Base-by-base conservation (phyloP, 306 rosid genomes). In the Trifolium dubium region DNA sequence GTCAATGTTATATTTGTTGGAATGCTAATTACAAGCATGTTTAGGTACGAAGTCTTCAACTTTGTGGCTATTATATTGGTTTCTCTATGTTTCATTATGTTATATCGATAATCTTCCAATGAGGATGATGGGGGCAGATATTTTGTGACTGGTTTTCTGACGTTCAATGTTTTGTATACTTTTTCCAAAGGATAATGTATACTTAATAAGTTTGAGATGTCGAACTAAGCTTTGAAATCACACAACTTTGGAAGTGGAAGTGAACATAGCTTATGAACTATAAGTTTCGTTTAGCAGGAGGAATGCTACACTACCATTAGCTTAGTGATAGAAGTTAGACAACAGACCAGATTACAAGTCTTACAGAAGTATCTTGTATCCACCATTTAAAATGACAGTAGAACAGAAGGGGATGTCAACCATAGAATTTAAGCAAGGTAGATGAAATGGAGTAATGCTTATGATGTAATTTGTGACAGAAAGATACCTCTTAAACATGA, bases 21-120 rank as follows among this genome's bases (percentile, higher is more conserved):
- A 78, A 92, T 92, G 99, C 99, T 95, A 53, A 58, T 95, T 54
- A 95, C 99, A 64, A 95, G 99, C 89, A 90, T 95, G 95, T 88
- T 92, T 85, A 95, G 99, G 99, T 95, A 92, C 75, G 85, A 10
- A 18, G 32, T 46, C 72, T 67, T 76, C 63, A 68, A 69, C 75
- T 70, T 69, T 53, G 34, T 55, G 51, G 68, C 31, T 82, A 62
- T 46, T 12, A 18, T 67, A 17, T 5, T 55, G 12, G 15, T 75
- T 56, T 44, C 37, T 8, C 41, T 77, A 28, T 67, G 58, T 62
- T 63, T 67, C 17, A 5, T 60, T 66, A 30, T 30, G 40, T 14
- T 64, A 58, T 64, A 30, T 66, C 0, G 6, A 23, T 61, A 12
- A 28, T 51, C 53, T 59, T 67, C 15, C 67, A 37, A 59, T 67